Evolutionary conservation across 2,329 filamentous ascomycete species (phyloP).

Genomic region (Colletotrichum sp.): DNA sequence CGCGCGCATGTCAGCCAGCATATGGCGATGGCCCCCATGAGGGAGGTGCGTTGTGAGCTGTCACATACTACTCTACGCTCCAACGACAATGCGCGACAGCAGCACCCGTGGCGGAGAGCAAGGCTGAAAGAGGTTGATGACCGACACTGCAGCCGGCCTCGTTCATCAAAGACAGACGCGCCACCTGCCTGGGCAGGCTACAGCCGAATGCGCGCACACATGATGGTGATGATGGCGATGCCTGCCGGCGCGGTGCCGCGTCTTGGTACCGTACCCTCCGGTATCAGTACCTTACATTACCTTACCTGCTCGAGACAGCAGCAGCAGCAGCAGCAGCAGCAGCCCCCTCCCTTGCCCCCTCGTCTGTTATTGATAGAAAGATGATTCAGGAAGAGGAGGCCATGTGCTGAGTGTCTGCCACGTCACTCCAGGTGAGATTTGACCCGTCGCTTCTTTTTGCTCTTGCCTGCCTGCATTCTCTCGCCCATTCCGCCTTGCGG

Average conservation of each 20-base stretch:
- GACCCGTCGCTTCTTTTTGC: constrained; percentile 13
- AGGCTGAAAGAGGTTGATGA: background rate
- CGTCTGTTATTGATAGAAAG: background rate
- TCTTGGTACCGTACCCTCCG: background rate
- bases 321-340: background rate
- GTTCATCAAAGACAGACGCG: background rate
- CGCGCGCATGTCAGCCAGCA: constrained; percentile 13
- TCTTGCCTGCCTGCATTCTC: background rate
- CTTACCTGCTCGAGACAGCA: background rate
- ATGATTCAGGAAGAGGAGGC: background rate
- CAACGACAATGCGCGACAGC: background rate
- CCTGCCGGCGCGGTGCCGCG: background rate
- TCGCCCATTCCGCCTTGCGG: background rate
- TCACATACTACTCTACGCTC: constrained; percentile 2
- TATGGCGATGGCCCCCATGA: background rate
- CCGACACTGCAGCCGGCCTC: background rate
- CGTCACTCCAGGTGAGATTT: constrained; percentile 18
- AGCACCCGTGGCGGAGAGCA: background rate
- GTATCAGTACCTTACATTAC: constrained; percentile 1
- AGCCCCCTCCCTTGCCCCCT: background rate
- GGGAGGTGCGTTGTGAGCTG: constrained; percentile 7
- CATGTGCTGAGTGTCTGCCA: constrained; percentile 9
- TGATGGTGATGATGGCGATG: background rate
- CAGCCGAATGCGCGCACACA: background rate
- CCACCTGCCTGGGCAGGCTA: background rate